These are phyloP conservation scores for Platismatia glauca DNA, from an alignment of 495 filamentous ascomycete genomes.

Conservation along the genomic window DNA sequence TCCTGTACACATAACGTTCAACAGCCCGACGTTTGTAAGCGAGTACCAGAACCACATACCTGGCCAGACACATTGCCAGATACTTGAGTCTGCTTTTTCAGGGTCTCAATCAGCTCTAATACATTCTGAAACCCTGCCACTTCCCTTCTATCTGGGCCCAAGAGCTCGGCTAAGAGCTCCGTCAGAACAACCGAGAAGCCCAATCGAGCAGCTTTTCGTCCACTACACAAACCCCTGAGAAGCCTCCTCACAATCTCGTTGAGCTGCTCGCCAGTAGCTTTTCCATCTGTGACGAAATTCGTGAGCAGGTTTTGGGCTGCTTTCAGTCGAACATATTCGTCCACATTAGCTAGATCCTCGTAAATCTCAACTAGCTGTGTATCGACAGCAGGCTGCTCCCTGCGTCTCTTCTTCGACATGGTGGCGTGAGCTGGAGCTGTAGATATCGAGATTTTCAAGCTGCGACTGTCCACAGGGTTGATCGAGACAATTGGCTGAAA, in stretches of 20 bases:
- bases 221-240: slow-evolving; percentile 81
- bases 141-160: slow-evolving; percentile 21
- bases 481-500: background rate
- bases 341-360: slow-evolving; percentile 46
- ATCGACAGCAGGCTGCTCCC: slow-evolving; percentile 40
- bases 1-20: slow-evolving; percentile 44
- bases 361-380: slow-evolving; percentile 46
- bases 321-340: slow-evolving; percentile 42
- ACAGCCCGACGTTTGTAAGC: background rate
- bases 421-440: background rate
- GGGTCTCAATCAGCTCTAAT: slow-evolving; percentile 48
- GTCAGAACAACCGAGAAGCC: slow-evolving; percentile 89
- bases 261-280: slow-evolving; percentile 34
- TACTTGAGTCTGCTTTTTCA: slow-evolving; percentile 58
- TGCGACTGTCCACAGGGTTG: background rate
- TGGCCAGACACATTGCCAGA: slow-evolving; percentile 56
- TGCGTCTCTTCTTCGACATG: slow-evolving; percentile 38
- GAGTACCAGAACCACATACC: slow-evolving; percentile 25
- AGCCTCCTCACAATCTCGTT: slow-evolving; percentile 49
- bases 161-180: slow-evolving; percentile 56
- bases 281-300: slow-evolving; percentile 38
- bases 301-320: slow-evolving; percentile 40
- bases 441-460: background rate
- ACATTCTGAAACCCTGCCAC: slow-evolving; percentile 34
- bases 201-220: slow-evolving; percentile 76